Evolutionary conservation across 345 rosid genomes (phyloP), one percentile per base, ranked within the genome.

Genomic region (Brassica nigra): DNA sequence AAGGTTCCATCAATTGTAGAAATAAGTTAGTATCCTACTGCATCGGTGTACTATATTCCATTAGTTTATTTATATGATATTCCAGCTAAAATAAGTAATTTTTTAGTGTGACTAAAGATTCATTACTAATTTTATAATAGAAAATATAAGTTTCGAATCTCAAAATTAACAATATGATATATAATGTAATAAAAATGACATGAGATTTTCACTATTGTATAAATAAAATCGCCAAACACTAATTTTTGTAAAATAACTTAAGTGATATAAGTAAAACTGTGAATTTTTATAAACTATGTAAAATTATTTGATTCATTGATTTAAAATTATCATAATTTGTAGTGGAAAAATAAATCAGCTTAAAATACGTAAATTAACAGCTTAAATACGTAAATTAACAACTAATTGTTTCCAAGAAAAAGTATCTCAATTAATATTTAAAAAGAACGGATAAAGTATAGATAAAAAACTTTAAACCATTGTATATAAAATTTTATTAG

Each of bases 1-100:
- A 59, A 73, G 64, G 78, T 68, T 79, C 74, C 27, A 59, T 67
- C 57, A 67, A 66, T 78, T 20, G 31, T 58, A 58, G 68, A 42
- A 66, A 59, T 6, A 42, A 72, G 23, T 78, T 37, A 37, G 8
- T 5, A 63, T 58, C 74, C 31, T 76, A 28, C 68, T 6, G 11
- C 59, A 57, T 7, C 55, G 15, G 68, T 12, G 36, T 30, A 15
- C 16, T 16, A 54, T 54, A 54, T 54, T 54, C 59, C 9, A 15
- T 15, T 6, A 1, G 23, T n/a, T 4, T 15, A 54, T 15, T n/a
- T 49, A 49, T 49, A 49, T 49, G 57, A 49, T n/a, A 49, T 36
- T 36, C 42, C 42, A 37, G 42, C 42, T 37, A 37, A 37, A 37
- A 37, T 10, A 37, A 9, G 9, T 7, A 36, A 37, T 37, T 10